Conservation (phyloP, 2,329 filamentous ascomycete species). For the Fusarium aywerte region DNA sequence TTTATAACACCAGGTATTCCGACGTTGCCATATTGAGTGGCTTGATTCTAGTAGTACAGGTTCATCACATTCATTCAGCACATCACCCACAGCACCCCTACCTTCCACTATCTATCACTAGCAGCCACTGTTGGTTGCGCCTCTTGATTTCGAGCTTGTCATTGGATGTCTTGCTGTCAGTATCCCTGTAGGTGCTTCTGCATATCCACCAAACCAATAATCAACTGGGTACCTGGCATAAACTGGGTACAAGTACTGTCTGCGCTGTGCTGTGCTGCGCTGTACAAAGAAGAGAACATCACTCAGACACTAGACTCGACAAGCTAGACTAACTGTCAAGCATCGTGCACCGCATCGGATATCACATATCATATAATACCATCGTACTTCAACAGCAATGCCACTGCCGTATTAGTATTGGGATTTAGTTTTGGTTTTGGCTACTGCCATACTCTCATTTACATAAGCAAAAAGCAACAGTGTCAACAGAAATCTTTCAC, state of each 20-base stretch:
- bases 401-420: conserved; percentile 4
- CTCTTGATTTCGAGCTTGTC: conserved; percentile 9
- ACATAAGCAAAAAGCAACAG: conserved; percentile 21
- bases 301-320: not conserved
- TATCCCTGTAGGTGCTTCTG: not conserved
- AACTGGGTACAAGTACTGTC: not conserved
- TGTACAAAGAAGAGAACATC: not conserved
- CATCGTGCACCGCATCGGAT: not conserved
- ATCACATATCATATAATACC: not conserved
- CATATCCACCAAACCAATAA: conserved; percentile 6
- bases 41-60: conserved; percentile 3
- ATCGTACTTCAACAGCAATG: not conserved
- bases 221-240: not conserved
- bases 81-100: not conserved
- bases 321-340: not conserved
- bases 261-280: not conserved
- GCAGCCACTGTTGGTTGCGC: conserved; percentile 4
- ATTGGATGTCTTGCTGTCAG: conserved; percentile 13
- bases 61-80: not conserved
- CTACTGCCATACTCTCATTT: conserved; percentile 25
- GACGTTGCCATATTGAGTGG: not conserved
- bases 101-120: not conserved
- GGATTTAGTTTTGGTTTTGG: conserved; percentile 3
- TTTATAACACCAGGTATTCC: not conserved
- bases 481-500: conserved; percentile 20